Evolutionary conservation across 805 yeast genomes (phyloP).

Genomic region (Torulaspora indica): DNA sequence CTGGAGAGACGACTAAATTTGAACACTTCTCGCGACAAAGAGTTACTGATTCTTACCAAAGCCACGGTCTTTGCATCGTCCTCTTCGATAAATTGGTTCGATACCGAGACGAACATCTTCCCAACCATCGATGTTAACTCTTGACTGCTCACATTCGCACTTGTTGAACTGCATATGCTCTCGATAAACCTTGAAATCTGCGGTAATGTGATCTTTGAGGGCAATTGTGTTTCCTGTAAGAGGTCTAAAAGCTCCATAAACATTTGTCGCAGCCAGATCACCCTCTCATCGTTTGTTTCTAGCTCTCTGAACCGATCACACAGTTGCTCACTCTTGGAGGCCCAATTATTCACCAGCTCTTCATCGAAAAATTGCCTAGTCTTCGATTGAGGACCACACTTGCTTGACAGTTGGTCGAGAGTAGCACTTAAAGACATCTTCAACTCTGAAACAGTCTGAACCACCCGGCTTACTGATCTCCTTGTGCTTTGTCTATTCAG

Average conservation of each 20-base stretch:
- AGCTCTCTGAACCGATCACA: slow-evolving; percentile 11
- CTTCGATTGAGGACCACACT: slow-evolving; percentile 1
- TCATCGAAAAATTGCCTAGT: slow-evolving; percentile 13
- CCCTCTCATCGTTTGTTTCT: slow-evolving; percentile 17
- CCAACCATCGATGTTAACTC: slow-evolving; percentile 21
- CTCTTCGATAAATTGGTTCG: slow-evolving; percentile 14
- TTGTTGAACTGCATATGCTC: slow-evolving; percentile 7
- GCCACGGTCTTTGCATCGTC: slow-evolving; percentile 21
- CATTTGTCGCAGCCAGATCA: slow-evolving; percentile 24
- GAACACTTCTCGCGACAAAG: slow-evolving; percentile 22
- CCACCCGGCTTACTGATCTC: not conserved
- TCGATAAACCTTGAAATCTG: slow-evolving; percentile 14
- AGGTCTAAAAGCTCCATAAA: slow-evolving; percentile 19
- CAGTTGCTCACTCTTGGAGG: slow-evolving; percentile 11
- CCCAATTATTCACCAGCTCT: slow-evolving; percentile 17
- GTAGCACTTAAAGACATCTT: slow-evolving; percentile 14
- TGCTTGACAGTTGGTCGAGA: slow-evolving; percentile 17
- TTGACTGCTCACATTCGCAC: slow-evolving; percentile 6
- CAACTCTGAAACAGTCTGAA: not conserved
- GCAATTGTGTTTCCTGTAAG: slow-evolving; percentile 13
- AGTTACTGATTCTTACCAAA: slow-evolving; percentile 12
- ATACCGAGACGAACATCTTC: slow-evolving; percentile 21
- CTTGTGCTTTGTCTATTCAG: not conserved
- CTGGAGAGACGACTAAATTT: slow-evolving; percentile 34
- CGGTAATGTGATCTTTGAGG: slow-evolving; percentile 9